These are phyloP conservation scores for Rusavskia elegans DNA, from an alignment of 495 filamentous ascomycete species.

Conservation along the genomic window DNA sequence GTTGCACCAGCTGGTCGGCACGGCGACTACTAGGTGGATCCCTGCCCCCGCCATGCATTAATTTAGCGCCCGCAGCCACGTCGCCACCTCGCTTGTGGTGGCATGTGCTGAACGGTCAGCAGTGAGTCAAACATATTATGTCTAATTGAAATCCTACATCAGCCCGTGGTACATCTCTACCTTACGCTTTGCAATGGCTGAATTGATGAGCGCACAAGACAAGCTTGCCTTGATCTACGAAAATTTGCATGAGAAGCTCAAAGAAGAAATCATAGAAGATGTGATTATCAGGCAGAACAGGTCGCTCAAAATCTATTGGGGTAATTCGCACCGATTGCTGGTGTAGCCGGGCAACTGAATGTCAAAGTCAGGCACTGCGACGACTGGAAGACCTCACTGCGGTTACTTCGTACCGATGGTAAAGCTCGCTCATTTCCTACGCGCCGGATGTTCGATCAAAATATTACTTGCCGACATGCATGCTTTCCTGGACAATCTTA, in stretches of 20 bases:
- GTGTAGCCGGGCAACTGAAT: constrained; percentile 1
- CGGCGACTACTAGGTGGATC: too few relatives aligned
- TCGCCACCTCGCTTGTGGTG: too few relatives aligned
- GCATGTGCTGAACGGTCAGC: too few relatives aligned
- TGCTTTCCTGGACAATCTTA: constrained; percentile 31
- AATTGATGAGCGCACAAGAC: constrained; percentile 17
- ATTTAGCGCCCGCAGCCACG: background rate
- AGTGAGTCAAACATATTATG: too few relatives aligned
- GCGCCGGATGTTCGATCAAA: constrained; percentile 66
- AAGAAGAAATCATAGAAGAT: constrained; percentile 69
- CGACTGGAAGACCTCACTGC: constrained; percentile 64
- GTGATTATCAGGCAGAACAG: constrained; percentile 54
- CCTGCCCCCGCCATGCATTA: background rate
- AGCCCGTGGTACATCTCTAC: too few relatives aligned
- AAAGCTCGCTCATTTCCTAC: constrained; percentile 80
- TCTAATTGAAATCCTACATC: too few relatives aligned
- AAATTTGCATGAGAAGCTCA: constrained; percentile 73
- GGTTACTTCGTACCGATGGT: constrained; percentile 76
- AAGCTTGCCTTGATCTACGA: constrained; percentile 58
- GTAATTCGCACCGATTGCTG: constrained; percentile 18
- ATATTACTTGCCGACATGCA: constrained; percentile 66
- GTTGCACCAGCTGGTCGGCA: background rate
- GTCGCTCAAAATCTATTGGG: constrained; percentile 73
- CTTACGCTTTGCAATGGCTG: constrained; percentile 12
- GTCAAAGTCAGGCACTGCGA: constrained; percentile 44